phyloP scores from a whole-genome alignment of 352 stramenopile genomes.

The Pythium oligandrum region DNA sequence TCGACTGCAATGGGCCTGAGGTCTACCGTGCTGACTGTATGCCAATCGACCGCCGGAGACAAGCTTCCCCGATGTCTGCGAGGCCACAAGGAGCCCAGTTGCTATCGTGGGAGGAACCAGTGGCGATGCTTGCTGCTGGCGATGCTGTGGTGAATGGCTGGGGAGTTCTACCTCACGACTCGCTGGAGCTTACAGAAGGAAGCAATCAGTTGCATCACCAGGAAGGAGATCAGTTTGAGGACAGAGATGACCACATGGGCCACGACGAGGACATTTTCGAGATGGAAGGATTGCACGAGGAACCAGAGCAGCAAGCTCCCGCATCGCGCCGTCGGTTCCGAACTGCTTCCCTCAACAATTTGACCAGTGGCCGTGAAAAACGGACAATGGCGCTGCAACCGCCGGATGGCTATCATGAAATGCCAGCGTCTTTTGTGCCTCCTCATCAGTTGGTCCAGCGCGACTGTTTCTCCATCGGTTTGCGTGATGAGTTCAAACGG shows the following conservation, averaged over 20 bases:
- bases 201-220: constrained; percentile 17
- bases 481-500: constrained; percentile 67
- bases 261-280: constrained; percentile 70
- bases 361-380: constrained; percentile 8
- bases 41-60: background rate
- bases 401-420: constrained; percentile 23
- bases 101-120: constrained; percentile 62
- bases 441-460: constrained; percentile 68
- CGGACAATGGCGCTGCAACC: constrained; percentile 9
- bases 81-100: constrained; percentile 20
- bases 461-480: constrained; percentile 66
- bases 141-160: constrained; percentile 9
- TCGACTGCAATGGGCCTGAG: constrained; percentile 7
- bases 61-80: constrained; percentile 4
- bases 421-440: constrained; percentile 67
- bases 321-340: constrained; percentile 12
- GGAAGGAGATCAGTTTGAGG: constrained; percentile 37
- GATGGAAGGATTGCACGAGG: constrained; percentile 40
- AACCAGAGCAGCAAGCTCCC: constrained; percentile 2
- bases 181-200: background rate
- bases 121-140: constrained; percentile 30
- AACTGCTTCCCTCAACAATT: constrained; percentile 14
- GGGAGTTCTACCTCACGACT: constrained; percentile 4
- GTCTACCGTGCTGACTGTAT: background rate
- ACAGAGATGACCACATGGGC: constrained; percentile 25